Evolutionary conservation across 2,329 filamentous ascomycete species (phyloP), one percentile per base, ranked within the genome.

Genomic region (Fusarium ramigenum): DNA sequence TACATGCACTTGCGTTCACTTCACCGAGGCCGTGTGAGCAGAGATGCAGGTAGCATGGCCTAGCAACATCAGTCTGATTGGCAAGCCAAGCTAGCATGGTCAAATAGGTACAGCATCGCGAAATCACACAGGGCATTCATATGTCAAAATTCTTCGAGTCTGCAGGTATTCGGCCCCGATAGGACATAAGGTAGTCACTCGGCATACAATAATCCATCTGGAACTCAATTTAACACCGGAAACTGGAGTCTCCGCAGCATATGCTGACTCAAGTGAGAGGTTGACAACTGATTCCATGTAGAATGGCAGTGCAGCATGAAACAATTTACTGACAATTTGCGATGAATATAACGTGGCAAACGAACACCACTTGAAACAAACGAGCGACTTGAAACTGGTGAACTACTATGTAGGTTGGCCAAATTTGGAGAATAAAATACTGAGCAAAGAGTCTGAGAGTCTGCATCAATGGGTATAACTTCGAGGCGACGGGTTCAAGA

Each of bases 21-120:
- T 58, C 56, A 63, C 43, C 49, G 43, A 50, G 73, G 60, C 63
- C 70, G 62, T 74, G 66, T 66, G 72, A 73, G 65, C 61, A 58
- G 75, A 72, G 61, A 60, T 66, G 67, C 65, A 72, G 60, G 62
- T 69, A 60, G 69, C 68, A 72, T 72, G 64, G 62, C 73, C 62
- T 36, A 40, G 37, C 39, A 32, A 34, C 30, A 50, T 65, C 63
- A 63, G 62, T 46, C 64, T 69, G 36, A 63, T 58, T 60, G 59
- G 52, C 60, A 60, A 66, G 47, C 34, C 46, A 57, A 60, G 58
- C 53, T 52, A 40, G 28, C 19, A 28, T 63, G 39, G 56, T 44
- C 63, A 40, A 58, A 54, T 54, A 36, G 36, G 36, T 36, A 66
- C 62, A 39, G 49, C 59, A 69, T 64, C 36, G 49, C 61, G 37